A percentile compares a stretch with the other conserved stretches of the same genome.
Evolutionary conservation across 768 basidiomycete genomes (phyloP).

Genomic region (Hericium rajendrae): DNA sequence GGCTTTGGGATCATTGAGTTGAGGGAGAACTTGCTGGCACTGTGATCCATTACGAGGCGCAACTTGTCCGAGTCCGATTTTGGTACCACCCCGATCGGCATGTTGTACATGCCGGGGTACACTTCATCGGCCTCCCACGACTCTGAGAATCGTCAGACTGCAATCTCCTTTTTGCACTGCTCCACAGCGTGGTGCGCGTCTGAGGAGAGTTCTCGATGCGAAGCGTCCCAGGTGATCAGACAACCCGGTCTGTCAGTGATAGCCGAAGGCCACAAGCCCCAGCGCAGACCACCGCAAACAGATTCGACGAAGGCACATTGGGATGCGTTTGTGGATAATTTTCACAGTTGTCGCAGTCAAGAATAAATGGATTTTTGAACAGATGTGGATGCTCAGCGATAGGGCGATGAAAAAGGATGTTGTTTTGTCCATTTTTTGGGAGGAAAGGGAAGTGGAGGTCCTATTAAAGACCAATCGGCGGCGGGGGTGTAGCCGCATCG

Average conservation of each 20-base stretch:
- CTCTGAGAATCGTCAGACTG: conserved; percentile 11
- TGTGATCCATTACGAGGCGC: conserved; percentile 30
- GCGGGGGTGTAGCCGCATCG: too few relatives aligned
- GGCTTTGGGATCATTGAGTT: too few relatives aligned
- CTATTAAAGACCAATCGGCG: too few relatives aligned
- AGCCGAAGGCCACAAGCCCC: conserved; percentile 39
- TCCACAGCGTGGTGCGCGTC: neutral
- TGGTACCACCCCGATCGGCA: conserved; percentile 30
- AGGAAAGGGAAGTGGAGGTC: conserved; percentile 8
- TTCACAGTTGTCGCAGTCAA: conserved; percentile 25
- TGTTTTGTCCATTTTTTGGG: conserved; percentile 4
- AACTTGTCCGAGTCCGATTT: conserved; percentile 15
- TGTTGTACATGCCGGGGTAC: conserved; percentile 33
- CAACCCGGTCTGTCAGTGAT: conserved; percentile 15
- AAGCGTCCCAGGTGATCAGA: conserved; percentile 19
- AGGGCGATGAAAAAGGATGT: conserved; percentile 14
- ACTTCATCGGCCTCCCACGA: conserved; percentile 24
- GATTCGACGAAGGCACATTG: conserved; percentile 27
- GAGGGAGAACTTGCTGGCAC: too few relatives aligned
- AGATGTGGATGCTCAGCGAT: conserved; percentile 21
- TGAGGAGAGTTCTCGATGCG: neutral
- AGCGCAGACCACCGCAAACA: conserved; percentile 15
- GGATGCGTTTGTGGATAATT: conserved; percentile 24
- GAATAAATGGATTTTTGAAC: conserved; percentile 28
- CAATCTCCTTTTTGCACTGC: conserved; percentile 13